Conservation (phyloP, 306 rosid species). For the Vigna reflexopilosa region DNA sequence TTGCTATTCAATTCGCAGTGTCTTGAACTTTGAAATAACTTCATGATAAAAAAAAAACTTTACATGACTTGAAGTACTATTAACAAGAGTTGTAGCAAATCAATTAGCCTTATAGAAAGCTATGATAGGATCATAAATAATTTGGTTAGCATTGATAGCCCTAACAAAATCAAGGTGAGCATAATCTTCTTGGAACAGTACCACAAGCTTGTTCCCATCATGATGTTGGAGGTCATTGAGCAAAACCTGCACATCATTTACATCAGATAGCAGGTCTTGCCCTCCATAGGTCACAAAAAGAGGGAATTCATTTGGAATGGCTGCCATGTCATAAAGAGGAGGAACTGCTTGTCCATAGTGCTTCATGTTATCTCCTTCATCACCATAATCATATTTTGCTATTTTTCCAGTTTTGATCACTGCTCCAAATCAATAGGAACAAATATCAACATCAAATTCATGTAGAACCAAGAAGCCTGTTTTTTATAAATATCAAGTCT, state of each 20-base stretch:
- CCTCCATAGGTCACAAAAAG: constrained; percentile 68
- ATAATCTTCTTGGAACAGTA: constrained; percentile 53
- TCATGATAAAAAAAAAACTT: not conserved
- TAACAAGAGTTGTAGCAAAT: not conserved
- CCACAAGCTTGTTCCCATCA: constrained; percentile 54
- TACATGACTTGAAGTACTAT: not conserved
- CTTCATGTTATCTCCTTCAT: constrained; percentile 47
- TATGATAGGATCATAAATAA: constrained; percentile 64
- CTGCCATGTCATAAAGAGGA: constrained; percentile 60
- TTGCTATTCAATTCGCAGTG: too few species aligned
- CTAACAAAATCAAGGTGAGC: constrained; percentile 72
- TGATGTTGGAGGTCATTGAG: constrained; percentile 62
- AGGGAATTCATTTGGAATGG: constrained; percentile 65
- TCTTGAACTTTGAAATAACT: not conserved
- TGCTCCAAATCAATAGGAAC: constrained; percentile 35
- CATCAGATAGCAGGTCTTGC: constrained; percentile 58
- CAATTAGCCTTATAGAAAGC: constrained; percentile 55
- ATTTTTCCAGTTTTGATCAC: constrained; percentile 65
- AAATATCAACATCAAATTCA: constrained; percentile 9
- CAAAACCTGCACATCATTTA: constrained; percentile 59
- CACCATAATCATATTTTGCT: constrained; percentile 61
- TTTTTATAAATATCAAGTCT: too few species aligned
- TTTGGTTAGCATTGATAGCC: constrained; percentile 62
- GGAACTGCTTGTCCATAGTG: constrained; percentile 71
- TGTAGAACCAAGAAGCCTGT: too few species aligned